Conservation (phyloP, 2,329 filamentous ascomycete species). For the Penicillium glabrum region DNA sequence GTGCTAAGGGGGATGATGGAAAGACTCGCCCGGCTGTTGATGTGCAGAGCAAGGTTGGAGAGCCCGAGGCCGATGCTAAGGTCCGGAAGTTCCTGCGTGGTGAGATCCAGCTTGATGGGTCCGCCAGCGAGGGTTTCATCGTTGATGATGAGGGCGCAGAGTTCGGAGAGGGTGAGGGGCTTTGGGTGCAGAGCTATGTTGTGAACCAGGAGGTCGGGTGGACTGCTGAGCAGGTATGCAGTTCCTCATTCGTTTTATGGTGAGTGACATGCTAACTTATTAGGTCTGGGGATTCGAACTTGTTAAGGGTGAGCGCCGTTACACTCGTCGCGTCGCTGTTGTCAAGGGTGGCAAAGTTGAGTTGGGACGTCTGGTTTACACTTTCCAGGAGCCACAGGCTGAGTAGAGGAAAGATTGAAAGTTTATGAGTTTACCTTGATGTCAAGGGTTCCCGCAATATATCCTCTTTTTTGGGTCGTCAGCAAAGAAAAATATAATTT, state of each 20-base stretch:
- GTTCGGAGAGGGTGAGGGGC: constrained; percentile 43
- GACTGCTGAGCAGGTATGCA: constrained; percentile 54
- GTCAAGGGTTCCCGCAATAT: not conserved
- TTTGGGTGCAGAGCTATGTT: constrained; percentile 52
- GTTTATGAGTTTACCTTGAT: not conserved
- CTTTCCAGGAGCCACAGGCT: constrained; percentile 23
- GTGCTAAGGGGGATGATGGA: constrained; percentile 35
- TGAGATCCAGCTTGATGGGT: constrained; percentile 52
- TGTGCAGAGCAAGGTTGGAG: constrained; percentile 38
- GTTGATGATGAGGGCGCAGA: constrained; percentile 52
- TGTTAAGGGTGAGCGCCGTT: constrained; percentile 40
- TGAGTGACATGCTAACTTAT: constrained; percentile 6
- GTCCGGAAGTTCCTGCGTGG: constrained; percentile 41
- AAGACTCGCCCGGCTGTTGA: constrained; percentile 37
- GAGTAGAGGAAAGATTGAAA: not conserved
- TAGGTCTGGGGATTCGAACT: constrained; percentile 50
- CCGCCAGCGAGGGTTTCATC: constrained; percentile 60
- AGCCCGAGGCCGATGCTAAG: constrained; percentile 38
- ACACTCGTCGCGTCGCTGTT: constrained; percentile 45
- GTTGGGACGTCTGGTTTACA: constrained; percentile 43
- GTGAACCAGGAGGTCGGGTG: constrained; percentile 51
- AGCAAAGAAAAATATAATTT: not conserved
- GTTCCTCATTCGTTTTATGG: not conserved
- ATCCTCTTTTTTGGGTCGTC: not conserved
- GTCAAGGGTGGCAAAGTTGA: constrained; percentile 37